These are phyloP conservation scores for Blastocrithidia nonstop DNA, from an alignment of 208 protist genomes.

Conservation along the genomic window DNA sequence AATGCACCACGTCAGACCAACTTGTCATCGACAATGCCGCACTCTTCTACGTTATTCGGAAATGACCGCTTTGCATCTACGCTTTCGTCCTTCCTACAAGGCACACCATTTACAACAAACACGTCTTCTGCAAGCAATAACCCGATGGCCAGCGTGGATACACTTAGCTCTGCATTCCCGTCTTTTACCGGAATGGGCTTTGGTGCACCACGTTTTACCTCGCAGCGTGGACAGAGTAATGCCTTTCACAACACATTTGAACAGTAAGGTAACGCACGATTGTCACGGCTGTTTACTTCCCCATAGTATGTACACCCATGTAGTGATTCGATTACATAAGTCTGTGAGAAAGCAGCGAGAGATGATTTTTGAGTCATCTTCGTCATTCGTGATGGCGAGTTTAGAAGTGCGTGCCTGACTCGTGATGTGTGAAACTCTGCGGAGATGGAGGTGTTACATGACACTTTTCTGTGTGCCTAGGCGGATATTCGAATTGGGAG, in stretches of 20 bases:
- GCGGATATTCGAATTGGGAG: constrained; percentile 18
- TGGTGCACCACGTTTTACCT: no score
- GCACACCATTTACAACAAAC: no score
- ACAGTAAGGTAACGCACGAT: constrained; percentile 3
- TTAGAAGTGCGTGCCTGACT: constrained; percentile 41
- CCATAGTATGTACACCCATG: constrained; percentile 32
- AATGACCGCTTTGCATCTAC: no score
- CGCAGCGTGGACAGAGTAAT: no score
- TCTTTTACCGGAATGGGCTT: no score
- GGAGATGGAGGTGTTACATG: constrained; percentile 12
- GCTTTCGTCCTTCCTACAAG: no score
- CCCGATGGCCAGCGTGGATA: no score
- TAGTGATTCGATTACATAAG: constrained; percentile 10
- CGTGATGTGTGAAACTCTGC: constrained; percentile 56
- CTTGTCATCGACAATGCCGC: no score
- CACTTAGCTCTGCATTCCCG: no score
- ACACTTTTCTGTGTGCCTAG: constrained; percentile 34
- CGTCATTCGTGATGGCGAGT: constrained; percentile 24
- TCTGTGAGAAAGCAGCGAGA: constrained; percentile 21
- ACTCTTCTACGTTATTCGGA: no score
- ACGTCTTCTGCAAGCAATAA: no score
- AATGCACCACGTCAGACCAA: no score
- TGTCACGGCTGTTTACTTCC: constrained; percentile 17
- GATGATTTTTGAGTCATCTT: constrained; percentile 51
- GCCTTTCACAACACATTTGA: constrained; percentile 6